These are phyloP conservation scores for Botrytis cinerea DNA, from an alignment of 2,329 filamentous ascomycete species.

Conservation along the genomic window DNA sequence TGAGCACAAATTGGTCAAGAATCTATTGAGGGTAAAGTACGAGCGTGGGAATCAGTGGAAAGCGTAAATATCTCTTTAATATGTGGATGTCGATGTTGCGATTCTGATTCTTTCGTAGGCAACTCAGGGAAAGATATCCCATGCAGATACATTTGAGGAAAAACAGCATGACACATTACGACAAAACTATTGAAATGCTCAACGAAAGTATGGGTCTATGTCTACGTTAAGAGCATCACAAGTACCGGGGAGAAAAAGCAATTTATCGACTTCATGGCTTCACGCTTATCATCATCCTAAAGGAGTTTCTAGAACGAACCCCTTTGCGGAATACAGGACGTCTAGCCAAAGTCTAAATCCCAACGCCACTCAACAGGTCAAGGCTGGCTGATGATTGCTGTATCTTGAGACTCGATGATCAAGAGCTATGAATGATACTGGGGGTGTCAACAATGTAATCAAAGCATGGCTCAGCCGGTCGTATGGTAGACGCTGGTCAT, in stretches of 20 bases:
- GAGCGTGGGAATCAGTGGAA: slow-evolving; percentile 26
- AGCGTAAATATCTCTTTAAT: slow-evolving; percentile 6
- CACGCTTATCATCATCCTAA: neutral
- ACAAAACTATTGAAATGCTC: slow-evolving; percentile 70
- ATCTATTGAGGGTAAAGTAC: slow-evolving; percentile 55
- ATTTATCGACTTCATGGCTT: neutral
- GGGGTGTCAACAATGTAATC: neutral
- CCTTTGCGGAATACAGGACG: neutral
- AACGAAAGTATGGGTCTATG: slow-evolving; percentile 73
- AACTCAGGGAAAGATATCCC: slow-evolving; percentile 9
- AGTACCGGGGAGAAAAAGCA: neutral
- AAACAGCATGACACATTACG: slow-evolving; percentile 56
- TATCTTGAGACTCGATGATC: neutral
- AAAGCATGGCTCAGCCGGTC: neutral
- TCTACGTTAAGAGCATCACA: slow-evolving; percentile 48
- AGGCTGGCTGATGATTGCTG: neutral
- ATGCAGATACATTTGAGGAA: slow-evolving; percentile 30
- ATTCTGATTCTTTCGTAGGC: neutral
- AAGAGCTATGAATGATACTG: neutral
- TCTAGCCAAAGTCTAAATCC: neutral
- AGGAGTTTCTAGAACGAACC: neutral
- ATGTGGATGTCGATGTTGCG: neutral
- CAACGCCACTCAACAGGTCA: neutral
- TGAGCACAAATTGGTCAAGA: slow-evolving; percentile 73
- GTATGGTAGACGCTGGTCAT: neutral